Evolutionary conservation across 306 rosid species (phyloP).

Genomic region (Quercus aquifolioides): DNA sequence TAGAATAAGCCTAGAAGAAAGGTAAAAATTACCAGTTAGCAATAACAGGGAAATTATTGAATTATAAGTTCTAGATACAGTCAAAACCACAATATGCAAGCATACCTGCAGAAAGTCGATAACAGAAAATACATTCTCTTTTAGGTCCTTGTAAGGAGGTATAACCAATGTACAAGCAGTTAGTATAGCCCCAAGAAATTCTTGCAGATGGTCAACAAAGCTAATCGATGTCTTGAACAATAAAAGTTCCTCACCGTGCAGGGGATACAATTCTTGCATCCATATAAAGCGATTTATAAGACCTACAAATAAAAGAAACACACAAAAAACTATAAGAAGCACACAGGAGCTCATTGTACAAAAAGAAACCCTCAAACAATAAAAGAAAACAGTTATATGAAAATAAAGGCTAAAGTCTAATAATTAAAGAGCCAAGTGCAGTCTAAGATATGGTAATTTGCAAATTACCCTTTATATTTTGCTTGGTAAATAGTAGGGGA

Average conservation of each 20-base stretch:
- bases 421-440: not conserved
- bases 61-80: not conserved
- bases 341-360: not conserved
- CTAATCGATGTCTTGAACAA: conserved; percentile 83
- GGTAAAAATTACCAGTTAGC: conserved; percentile 14
- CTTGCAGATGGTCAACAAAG: conserved; percentile 92
- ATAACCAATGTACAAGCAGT: conserved; percentile 64
- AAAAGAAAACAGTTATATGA: conserved; percentile 1
- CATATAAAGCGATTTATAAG: conserved; percentile 74
- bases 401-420: conserved; percentile 2
- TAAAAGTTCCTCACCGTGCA: conserved; percentile 51
- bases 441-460: not conserved
- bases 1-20: conserved; percentile 63
- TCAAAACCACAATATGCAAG: not conserved
- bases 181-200: conserved; percentile 74
- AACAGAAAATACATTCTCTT: conserved; percentile 49
- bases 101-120: conserved; percentile 69
- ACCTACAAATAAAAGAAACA: conserved; percentile 37
- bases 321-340: not conserved
- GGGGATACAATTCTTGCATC: conserved; percentile 84
- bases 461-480: conserved; percentile 39
- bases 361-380: not conserved
- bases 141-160: conserved; percentile 67
- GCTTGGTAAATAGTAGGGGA: no score
- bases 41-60: conserved; percentile 2